Base-by-base conservation (phyloP, 208 protist species). In the Leishmania turanica region DNA sequence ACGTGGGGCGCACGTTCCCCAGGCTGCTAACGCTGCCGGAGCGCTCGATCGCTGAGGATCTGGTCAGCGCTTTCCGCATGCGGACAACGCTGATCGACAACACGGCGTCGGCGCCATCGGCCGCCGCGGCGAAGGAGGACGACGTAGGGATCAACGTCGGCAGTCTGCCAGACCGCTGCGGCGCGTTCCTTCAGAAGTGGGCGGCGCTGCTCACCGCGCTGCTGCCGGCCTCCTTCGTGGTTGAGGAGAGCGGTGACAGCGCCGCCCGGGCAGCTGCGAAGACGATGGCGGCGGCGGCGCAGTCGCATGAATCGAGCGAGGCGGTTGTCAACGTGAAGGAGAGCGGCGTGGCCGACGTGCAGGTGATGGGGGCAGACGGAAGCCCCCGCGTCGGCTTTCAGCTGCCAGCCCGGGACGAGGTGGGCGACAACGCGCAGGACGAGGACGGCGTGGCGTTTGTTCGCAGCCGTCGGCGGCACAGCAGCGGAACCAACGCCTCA, bases 31-130 rank as follows among this genome's bases (percentile, higher is more conserved):
- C 85, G 65, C 82, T 88, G 75, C 94, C 92, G 9, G 79, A 77
- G 58, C 71, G 88, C 62, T 91, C 90, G 31, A 87, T 97, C 75
- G 79, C 85, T 0, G 92, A 93, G 27, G 95, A 98, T 77, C 79
- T 98, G 56, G 79, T 84, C 47, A 96, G 93, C 75, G 90, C 90
- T 62, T 93, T 95, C 51, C 95, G 93, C 56, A 93, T 86, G 77
- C 88, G 81, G n/a, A 74, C 80, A 51, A 82, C 49, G 17, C 68
- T 87, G 42, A 56, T 83, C 21, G 73, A 79, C 34, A 40, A 40
- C n/a, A 47, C 51, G 3, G 40, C 78, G 7, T 60, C 49, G 3
- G 72, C 62, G 31, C 42, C 31, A n/a, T n/a, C 74, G 17, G 62
- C 62, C 3, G 34, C 66, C 17, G 64, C 73, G 24, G 54, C 79